Evolutionary conservation across 352 stramenopile species (phyloP).

Genomic region (Globisporangium cederbergense): DNA sequence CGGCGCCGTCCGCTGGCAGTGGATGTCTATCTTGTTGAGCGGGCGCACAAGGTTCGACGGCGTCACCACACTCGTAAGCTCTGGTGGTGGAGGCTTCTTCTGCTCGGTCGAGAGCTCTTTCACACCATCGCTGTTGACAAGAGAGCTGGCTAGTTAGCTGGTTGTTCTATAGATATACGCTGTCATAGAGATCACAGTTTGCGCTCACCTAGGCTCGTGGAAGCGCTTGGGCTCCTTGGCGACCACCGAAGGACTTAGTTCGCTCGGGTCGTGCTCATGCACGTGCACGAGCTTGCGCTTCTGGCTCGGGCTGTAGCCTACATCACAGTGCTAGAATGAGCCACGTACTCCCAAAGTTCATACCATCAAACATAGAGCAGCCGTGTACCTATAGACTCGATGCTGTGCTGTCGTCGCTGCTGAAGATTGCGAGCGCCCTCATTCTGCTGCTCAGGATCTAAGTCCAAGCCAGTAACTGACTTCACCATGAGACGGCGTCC

Average conservation of each 20-base stretch:
- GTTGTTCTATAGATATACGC: neutral
- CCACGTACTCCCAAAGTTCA: neutral
- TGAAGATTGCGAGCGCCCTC: conserved; percentile 6
- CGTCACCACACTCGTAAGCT: conserved; percentile 27
- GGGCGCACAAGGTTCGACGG: conserved; percentile 55
- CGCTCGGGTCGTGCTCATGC: conserved; percentile 32
- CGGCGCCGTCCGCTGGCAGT: conserved; percentile 5
- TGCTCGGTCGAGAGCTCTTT: neutral
- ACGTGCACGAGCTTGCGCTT: conserved; percentile 67
- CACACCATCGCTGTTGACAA: neutral
- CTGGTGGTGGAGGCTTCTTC: neutral
- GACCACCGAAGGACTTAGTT: conserved; percentile 26
- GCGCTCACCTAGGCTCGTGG: conserved; percentile 38
- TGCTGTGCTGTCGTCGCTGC: conserved; percentile 8
- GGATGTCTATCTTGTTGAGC: conserved; percentile 58
- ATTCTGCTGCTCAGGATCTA: neutral
- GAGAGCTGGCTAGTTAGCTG: neutral
- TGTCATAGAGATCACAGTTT: neutral
- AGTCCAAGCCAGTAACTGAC: neutral
- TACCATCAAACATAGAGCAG: neutral
- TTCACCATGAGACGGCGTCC: neutral
- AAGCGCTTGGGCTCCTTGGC: conserved; percentile 62
- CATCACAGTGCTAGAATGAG: conserved; percentile 15
- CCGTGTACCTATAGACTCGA: conserved; percentile 10
- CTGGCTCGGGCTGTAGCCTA: conserved; percentile 55